Percentiles rank a stretch among this genome's conserved stretches.
Evolutionary conservation across 179 eudicot genomes (phyloP).

Genomic region (Silene vulgaris): DNA sequence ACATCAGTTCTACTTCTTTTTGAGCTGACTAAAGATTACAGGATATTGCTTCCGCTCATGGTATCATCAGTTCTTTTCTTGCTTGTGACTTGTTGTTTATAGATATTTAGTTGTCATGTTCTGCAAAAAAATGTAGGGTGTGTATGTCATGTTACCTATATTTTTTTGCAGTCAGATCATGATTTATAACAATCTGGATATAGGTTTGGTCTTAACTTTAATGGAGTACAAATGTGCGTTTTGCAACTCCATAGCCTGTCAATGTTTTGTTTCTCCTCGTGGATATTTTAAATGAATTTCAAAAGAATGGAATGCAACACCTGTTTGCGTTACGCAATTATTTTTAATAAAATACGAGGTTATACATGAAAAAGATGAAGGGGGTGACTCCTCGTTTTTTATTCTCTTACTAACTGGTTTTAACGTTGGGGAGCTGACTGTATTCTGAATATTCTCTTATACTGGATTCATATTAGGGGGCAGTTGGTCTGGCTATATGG

Average conservation of each 20-base stretch:
- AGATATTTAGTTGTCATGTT: background rate
- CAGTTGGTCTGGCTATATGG: slow-evolving; percentile 99
- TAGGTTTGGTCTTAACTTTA: background rate
- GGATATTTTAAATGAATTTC: background rate
- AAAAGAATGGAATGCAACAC: background rate
- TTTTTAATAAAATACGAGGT: background rate
- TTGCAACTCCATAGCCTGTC: background rate
- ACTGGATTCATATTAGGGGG: slow-evolving; percentile 53
- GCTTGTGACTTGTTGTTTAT: background rate
- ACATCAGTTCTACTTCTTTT: slow-evolving; percentile 91
- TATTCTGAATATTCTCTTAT: slow-evolving; percentile 22
- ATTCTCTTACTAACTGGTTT: background rate
- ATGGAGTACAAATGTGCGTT: background rate
- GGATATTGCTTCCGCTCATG: slow-evolving; percentile 97
- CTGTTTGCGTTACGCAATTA: background rate
- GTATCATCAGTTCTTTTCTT: slow-evolving; percentile 34
- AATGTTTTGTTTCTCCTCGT: background rate
- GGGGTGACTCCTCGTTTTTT: background rate
- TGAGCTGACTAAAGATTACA: slow-evolving; percentile 95
- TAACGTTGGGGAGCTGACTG: slow-evolving; percentile 1
- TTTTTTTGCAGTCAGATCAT: background rate
- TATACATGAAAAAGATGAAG: background rate
- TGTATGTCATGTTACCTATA: background rate
- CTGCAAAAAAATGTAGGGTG: too few relatives aligned
- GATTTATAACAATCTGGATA: slow-evolving; percentile 2